Evolutionary conservation across 371 early-diverging fungal genomes (phyloP), one percentile per base, ranked within the genome.

Genomic region (Choanephora cucurbitarum): DNA sequence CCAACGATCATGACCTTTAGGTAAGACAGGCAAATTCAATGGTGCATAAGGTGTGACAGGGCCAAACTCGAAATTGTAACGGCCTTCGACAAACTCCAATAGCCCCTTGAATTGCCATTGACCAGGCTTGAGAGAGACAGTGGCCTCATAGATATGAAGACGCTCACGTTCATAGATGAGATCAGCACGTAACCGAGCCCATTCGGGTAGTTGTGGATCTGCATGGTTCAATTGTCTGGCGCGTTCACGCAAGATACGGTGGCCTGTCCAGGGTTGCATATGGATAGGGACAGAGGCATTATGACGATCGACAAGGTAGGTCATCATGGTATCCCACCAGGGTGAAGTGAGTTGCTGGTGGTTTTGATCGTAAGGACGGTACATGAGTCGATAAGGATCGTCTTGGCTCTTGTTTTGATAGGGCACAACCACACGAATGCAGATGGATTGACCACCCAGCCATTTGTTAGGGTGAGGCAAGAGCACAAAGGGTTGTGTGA

Each of bases 11-110:
- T n/a, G 22, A 41, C 57, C 32, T 19, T 37, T 28, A 45, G 51
- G 65, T 17, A 58, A 51, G 11, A 77, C 60, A n/a, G 62, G 58
- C 22, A 79, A 19, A 5, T 42, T 18, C 21, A 59, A 44, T 6
- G 81, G 73, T 8, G 50, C 39, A 17, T 80, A 82, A 3, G 72
- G 60, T 34, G 70, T 59, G 9, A 75, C 64, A 41, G 78, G 68
- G 0, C 69, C 73, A 21, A 45, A 59, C 52, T 79, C 80, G 43
- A 79, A 71, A 42, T 83, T 83, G 70, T 81, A 83, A 15, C 57
- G 19, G 2, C 66, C 81, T 24, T 75, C 73, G 8, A 69, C 57
- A 55, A 67, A 81, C 58, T 83, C 83, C 10, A 81, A 33, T 8
- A 54, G 42, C 3, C 67, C 72, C 13, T 64, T 59, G 0, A 80